A percentile compares a stretch with the other conserved stretches of the same genome.
phyloP scores from a whole-genome alignment of 768 basidiomycete species.

The Tricholoma furcatifolium region DNA sequence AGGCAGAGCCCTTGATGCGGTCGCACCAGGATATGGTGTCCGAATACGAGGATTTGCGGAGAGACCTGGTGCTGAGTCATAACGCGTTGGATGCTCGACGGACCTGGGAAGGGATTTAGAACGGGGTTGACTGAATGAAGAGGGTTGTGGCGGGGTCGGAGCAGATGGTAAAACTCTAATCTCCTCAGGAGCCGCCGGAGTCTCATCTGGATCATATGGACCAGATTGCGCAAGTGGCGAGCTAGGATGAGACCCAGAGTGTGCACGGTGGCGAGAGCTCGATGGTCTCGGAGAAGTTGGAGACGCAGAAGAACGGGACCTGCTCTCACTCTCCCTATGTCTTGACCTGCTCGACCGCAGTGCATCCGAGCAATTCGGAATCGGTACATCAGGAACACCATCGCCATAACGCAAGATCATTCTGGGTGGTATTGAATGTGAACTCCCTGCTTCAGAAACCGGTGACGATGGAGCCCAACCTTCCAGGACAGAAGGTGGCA shows the following conservation, averaged over 20 bases:
- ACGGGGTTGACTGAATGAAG: slow-evolving; percentile 35
- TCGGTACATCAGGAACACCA: slow-evolving; percentile 63
- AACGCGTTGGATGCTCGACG: slow-evolving; percentile 26
- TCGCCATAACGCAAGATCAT: slow-evolving; percentile 71
- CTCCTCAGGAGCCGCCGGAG: slow-evolving; percentile 51
- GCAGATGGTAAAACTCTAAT: slow-evolving; percentile 61
- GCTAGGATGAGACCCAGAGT: slow-evolving; percentile 37
- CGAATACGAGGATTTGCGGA: slow-evolving; percentile 23
- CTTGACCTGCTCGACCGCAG: slow-evolving; percentile 20
- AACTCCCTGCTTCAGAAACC: slow-evolving; percentile 48
- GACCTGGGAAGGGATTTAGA: slow-evolving; percentile 48
- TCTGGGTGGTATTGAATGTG: slow-evolving; percentile 59
- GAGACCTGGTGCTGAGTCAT: slow-evolving; percentile 12
- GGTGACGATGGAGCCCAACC: slow-evolving; percentile 41
- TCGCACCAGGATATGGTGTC: slow-evolving; percentile 14
- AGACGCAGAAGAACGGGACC: slow-evolving; percentile 27
- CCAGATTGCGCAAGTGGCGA: slow-evolving; percentile 28
- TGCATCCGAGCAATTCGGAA: slow-evolving; percentile 39
- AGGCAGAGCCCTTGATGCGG: slow-evolving; percentile 3
- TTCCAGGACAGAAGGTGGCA: slow-evolving; percentile 50
- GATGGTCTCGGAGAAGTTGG: slow-evolving; percentile 16
- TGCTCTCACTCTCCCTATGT: slow-evolving; percentile 21
- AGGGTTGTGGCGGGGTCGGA: slow-evolving; percentile 30
- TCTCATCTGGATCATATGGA: slow-evolving; percentile 21
- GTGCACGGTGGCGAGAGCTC: slow-evolving; percentile 33